Evolutionary conservation across 352 stramenopile species (phyloP), one percentile per base, ranked within the genome.

Genomic region (Ophiocytium majus): DNA sequence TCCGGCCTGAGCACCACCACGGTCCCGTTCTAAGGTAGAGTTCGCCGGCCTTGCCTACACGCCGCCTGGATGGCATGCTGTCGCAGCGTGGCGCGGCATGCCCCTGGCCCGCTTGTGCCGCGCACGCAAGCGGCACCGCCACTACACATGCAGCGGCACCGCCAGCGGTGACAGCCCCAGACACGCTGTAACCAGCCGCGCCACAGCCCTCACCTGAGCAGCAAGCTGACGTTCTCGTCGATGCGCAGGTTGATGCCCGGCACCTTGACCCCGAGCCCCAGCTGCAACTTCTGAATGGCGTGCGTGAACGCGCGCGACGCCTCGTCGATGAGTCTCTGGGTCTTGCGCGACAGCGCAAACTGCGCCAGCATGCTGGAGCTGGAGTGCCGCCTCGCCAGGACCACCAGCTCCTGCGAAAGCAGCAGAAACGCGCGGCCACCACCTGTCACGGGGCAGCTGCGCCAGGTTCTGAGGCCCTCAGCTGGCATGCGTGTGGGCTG

Each of bases 211-310:
- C 50, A 81, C 75, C 75, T 50, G 19, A 81, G 32, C 19, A 81
- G 36, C 31, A 81, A 10, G 32, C 75, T 81, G 75, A 50, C 36
- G 9, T 81, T 37, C 36, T 81, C 75, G 50, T 81, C 75, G 5
- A 81, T 81, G 34, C 75, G 37, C 36, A 81, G 36, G 17, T 81
- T 81, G 10, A 50, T 33, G 31, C 75, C 75, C 5, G 49, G 10
- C 1, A 9, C n/a, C 50, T 32, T 57, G 9, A 81, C 31, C 1
- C 28, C 49, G 36, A 81, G n/a, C 19, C 36, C 36, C 28, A 81
- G 36, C 50, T 81, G 31, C 50, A 81, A 33, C 31, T 37, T 37
- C n/a, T 50, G 37, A 43, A 81, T 17, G 5, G 75, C 75, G 1
- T 81, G 19, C 5, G 1, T 81, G 19, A 81, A 43, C n/a, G 5